These are phyloP conservation scores for Lignosus rhinocerotis DNA, from an alignment of 1,284 basidiomycete species.

Conservation along the genomic window DNA sequence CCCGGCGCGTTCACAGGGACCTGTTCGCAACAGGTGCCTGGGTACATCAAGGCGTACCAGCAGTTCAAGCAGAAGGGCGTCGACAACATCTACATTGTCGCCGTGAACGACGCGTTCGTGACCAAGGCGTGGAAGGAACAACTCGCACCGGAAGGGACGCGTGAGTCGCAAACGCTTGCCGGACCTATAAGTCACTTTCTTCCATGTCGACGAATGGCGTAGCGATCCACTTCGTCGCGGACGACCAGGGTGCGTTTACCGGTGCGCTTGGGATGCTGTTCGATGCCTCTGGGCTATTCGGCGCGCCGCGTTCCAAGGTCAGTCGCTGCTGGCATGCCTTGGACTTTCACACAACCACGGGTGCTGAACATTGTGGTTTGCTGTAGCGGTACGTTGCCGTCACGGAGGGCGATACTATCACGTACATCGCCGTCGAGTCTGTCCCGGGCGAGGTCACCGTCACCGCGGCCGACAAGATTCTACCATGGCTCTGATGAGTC, in stretches of 20 bases:
- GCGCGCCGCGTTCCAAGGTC: conserved; percentile 68
- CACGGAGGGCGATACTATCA: conserved; percentile 56
- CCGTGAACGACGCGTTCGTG: conserved; percentile 74
- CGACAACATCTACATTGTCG: conserved; percentile 64
- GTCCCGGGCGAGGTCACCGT: conserved; percentile 54
- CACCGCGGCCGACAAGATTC: conserved; percentile 58
- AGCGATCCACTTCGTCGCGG: conserved; percentile 67
- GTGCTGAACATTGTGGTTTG: background rate
- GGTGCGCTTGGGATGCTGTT: conserved; percentile 62
- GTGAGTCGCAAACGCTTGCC: conserved; percentile 36
- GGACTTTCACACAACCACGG: background rate
- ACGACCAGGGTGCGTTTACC: conserved; percentile 63
- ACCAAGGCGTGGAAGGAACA: conserved; percentile 76
- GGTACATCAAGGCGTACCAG: conserved; percentile 61
- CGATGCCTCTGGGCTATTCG: conserved; percentile 62
- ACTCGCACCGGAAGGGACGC: conserved; percentile 53
- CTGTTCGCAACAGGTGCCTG: conserved; percentile 58
- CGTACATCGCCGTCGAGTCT: conserved; percentile 58
- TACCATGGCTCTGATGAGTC: conserved; percentile 50
- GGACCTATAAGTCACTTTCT: background rate
- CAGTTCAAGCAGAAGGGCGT: conserved; percentile 73
- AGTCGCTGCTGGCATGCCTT: conserved; percentile 16
- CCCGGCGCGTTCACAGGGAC: conserved; percentile 63
- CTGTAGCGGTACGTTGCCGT: conserved; percentile 58
- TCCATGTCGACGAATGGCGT: too few relatives aligned